A percentile compares a stretch with the other conserved stretches of the same genome.
Conservation (phyloP, 2,329 filamentous ascomycete species). For the Corynespora cassiicola region DNA sequence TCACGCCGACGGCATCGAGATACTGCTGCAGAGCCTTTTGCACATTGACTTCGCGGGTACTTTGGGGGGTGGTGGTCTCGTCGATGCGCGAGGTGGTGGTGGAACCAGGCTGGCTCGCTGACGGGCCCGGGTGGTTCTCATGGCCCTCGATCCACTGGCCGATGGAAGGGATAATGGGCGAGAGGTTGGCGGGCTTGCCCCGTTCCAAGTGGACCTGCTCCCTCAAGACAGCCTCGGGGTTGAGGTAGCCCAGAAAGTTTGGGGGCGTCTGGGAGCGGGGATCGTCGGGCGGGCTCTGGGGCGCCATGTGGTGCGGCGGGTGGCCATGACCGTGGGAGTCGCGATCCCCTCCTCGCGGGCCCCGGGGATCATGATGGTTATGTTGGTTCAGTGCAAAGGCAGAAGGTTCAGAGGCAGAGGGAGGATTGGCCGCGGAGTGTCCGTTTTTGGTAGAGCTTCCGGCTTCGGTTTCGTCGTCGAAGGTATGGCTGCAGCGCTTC, state of each 20-base stretch:
- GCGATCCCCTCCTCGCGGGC: constrained; percentile 28
- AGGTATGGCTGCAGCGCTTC: constrained; percentile 52
- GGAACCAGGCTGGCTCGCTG: constrained; percentile 28
- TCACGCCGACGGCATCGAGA: constrained; percentile 44
- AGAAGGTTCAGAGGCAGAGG: constrained; percentile 38
- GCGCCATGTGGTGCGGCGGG: constrained; percentile 35
- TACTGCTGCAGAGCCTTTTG: constrained; percentile 44
- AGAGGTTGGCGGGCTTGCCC: constrained; percentile 32
- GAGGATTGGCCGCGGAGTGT: constrained; percentile 36
- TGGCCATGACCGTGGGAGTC: constrained; percentile 26
- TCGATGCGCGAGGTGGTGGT: constrained; percentile 29
- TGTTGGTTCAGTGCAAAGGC: constrained; percentile 26
- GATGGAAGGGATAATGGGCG: constrained; percentile 35
- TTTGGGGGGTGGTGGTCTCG: constrained; percentile 35
- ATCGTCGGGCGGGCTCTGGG: constrained; percentile 39
- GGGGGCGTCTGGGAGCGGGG: constrained; percentile 40
- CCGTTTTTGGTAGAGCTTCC: constrained; percentile 47
- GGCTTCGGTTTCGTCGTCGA: constrained; percentile 43
- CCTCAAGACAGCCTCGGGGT: constrained; percentile 55
- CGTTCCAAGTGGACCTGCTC: constrained; percentile 47
- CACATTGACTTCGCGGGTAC: constrained; percentile 37
- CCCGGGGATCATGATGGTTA: constrained; percentile 33
- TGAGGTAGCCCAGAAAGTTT: constrained; percentile 55
- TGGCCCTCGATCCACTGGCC: constrained; percentile 45
- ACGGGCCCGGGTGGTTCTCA: constrained; percentile 28